Conservation (phyloP, 2,329 filamentous ascomycete species). For the Phaeomoniella chlamydospora region DNA sequence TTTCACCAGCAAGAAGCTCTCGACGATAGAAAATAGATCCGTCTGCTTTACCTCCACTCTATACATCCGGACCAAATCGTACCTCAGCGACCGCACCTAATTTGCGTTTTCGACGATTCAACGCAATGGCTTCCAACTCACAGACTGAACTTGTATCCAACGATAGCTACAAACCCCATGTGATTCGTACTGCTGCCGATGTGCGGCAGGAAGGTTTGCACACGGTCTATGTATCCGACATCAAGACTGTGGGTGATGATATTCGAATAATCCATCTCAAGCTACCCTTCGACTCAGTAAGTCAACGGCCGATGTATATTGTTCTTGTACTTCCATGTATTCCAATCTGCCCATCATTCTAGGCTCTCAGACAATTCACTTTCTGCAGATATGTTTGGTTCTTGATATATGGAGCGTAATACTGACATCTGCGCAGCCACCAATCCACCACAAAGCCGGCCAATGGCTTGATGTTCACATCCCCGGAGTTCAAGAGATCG, state of each 20-base stretch:
- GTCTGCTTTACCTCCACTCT: too few relatives aligned
- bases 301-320: conserved; percentile 5
- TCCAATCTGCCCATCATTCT: neutral
- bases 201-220: conserved; percentile 55
- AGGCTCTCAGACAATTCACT: neutral
- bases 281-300: conserved; percentile 31
- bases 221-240: conserved; percentile 42
- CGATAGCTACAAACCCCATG: conserved; percentile 36
- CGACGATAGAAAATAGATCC: too few relatives aligned
- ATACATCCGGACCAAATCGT: too few relatives aligned
- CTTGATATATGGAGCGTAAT: neutral
- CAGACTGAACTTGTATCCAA: conserved; percentile 4
- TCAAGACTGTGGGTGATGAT: conserved; percentile 50
- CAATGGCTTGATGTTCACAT: conserved; percentile 82
- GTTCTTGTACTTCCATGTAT: neutral
- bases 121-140: neutral
- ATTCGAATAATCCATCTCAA: conserved; percentile 55
- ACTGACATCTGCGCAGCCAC: conserved; percentile 7
- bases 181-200: conserved; percentile 60
- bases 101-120: too few relatives aligned
- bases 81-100: too few relatives aligned
- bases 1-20: too few relatives aligned
- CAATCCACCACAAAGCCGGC: conserved; percentile 56
- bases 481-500: conserved; percentile 53
- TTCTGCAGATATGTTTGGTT: neutral